Conservation (phyloP, 1,284 basidiomycete genomes). For the Irpex rosettiformis region DNA sequence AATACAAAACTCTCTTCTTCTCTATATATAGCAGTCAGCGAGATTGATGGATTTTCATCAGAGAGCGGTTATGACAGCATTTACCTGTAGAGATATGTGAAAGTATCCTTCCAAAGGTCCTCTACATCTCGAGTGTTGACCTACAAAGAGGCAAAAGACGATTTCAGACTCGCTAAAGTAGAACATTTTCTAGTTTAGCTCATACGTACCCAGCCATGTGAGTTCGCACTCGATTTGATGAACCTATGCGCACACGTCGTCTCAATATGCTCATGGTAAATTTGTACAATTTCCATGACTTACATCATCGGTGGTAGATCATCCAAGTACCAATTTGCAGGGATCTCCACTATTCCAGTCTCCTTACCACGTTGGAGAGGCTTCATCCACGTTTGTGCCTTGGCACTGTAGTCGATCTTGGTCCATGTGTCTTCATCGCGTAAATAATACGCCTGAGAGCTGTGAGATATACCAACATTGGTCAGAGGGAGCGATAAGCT, state of each 20-base stretch:
- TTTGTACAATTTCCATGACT: slow-evolving; percentile 13
- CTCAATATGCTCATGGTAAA: not conserved
- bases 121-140: slow-evolving; percentile 71
- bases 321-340: slow-evolving; percentile 67
- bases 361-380: slow-evolving; percentile 62
- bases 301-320: slow-evolving; percentile 73
- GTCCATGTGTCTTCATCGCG: slow-evolving; percentile 71
- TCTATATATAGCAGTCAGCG: slow-evolving; percentile 27
- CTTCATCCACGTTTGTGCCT: slow-evolving; percentile 74
- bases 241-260: slow-evolving; percentile 39
- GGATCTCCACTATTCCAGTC: slow-evolving; percentile 72
- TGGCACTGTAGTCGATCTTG: slow-evolving; percentile 64
- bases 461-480: slow-evolving; percentile 24
- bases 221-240: slow-evolving; percentile 62
- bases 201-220: slow-evolving; percentile 73
- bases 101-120: slow-evolving; percentile 75
- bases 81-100: slow-evolving; percentile 64
- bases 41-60: not conserved
- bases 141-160: too few relatives aligned
- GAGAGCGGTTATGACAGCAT: slow-evolving; percentile 11
- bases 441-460: slow-evolving; percentile 70
- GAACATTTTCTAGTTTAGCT: too few relatives aligned
- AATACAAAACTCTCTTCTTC: slow-evolving; percentile 74
- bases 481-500: slow-evolving; percentile 16
- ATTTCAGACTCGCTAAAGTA: too few relatives aligned